Conservation (phyloP, 2,329 filamentous ascomycete genomes). For the Penicillium frequentans region DNA sequence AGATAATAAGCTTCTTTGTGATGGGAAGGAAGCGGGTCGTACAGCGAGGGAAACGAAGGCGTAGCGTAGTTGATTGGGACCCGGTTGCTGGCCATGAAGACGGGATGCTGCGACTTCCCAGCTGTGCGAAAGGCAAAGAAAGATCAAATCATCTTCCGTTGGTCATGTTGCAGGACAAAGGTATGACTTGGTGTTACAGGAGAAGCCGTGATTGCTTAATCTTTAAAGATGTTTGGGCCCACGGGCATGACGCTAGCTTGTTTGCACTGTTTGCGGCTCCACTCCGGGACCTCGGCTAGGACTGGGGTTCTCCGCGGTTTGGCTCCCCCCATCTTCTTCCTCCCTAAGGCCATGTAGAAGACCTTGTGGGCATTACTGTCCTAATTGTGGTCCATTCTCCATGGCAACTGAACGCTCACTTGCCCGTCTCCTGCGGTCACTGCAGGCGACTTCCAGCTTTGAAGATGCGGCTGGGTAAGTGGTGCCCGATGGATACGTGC, state of each 20-base stretch:
- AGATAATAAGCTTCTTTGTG: constrained; percentile 63
- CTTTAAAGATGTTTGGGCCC: not conserved
- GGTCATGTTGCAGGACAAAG: not conserved
- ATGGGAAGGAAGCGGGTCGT: constrained; percentile 65
- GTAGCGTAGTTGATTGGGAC: constrained; percentile 62
- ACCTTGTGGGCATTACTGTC: constrained; percentile 7
- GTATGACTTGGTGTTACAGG: not conserved
- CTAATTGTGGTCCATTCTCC: not conserved
- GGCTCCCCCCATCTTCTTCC: constrained; percentile 1
- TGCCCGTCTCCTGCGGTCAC: constrained; percentile 59
- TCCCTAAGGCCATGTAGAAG: constrained; percentile 18
- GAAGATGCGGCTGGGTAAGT: constrained; percentile 61
- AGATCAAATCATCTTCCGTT: not conserved
- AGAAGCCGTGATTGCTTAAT: not conserved
- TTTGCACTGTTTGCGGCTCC: constrained; percentile 35
- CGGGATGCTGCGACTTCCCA: not conserved
- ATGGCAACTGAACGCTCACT: constrained; percentile 64
- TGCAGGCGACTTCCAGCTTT: constrained; percentile 59
- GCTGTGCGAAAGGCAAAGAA: not conserved
- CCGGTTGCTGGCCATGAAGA: constrained; percentile 39
- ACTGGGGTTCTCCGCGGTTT: constrained; percentile 34
- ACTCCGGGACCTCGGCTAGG: constrained; percentile 32
- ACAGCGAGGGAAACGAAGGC: constrained; percentile 78
- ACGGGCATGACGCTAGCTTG: constrained; percentile 14
- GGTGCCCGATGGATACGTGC: not conserved